phyloP scores from a whole-genome alignment of 2,329 filamentous ascomycete species.

The Clarireedia homoeocarpa region DNA sequence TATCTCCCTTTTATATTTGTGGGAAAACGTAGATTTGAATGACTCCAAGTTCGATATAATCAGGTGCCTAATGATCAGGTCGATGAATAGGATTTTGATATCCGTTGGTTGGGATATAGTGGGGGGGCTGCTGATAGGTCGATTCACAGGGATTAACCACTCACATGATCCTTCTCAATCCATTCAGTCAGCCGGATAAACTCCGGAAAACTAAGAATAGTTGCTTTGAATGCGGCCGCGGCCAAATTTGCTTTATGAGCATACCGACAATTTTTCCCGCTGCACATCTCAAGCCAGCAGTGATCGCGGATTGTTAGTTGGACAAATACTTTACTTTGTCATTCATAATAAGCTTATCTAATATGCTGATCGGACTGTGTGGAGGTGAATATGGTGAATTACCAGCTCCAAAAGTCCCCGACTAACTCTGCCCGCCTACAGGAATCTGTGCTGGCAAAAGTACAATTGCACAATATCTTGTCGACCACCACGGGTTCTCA shows the following conservation, averaged over 20 bases:
- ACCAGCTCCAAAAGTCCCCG: neutral
- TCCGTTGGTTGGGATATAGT: neutral
- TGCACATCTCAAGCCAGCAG: neutral
- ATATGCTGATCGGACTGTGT: slow-evolving; percentile 71
- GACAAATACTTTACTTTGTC: neutral
- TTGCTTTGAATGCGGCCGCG: neutral
- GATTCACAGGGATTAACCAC: slow-evolving; percentile 1
- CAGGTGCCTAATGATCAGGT: neutral
- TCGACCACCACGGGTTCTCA: slow-evolving; percentile 75
- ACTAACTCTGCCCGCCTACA: slow-evolving; percentile 30
- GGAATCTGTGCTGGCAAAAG: slow-evolving; percentile 91
- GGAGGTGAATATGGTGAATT: slow-evolving; percentile 43
- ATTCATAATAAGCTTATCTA: neutral
- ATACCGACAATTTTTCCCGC: neutral
- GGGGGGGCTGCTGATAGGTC: neutral
- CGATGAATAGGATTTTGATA: neutral
- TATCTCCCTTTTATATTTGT: neutral
- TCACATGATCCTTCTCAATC: slow-evolving; percentile 1
- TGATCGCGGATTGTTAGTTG: neutral
- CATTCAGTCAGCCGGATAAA: slow-evolving; percentile 1
- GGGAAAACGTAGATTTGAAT: too few species aligned
- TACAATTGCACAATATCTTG: slow-evolving; percentile 80
- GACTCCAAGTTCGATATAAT: too few species aligned
- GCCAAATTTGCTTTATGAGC: neutral
- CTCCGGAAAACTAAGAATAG: neutral